Evolutionary conservation across 2,329 filamentous ascomycete species (phyloP).

Genomic region (Corniculantispora saksenae): DNA sequence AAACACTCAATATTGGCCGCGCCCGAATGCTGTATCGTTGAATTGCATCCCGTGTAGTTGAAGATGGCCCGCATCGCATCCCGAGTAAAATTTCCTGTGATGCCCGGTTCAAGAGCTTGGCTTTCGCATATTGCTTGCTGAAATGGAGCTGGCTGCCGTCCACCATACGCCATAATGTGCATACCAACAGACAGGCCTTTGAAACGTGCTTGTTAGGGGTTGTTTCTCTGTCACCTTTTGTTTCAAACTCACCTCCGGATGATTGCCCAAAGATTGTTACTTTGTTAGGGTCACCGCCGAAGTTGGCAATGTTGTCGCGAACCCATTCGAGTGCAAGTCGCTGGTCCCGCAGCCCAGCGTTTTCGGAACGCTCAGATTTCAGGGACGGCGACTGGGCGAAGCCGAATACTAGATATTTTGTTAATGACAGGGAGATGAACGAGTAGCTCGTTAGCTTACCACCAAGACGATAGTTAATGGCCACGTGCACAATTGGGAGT

Average conservation of each 20-base stretch:
- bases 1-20: conserved; percentile 47
- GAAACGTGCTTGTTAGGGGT: too few relatives aligned
- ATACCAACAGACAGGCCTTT: conserved; percentile 41
- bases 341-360: conserved; percentile 22
- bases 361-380: conserved; percentile 4
- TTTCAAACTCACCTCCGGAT: conserved; percentile 3
- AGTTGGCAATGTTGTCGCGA: conserved; percentile 20
- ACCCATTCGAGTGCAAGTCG: conserved; percentile 21
- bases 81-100: conserved; percentile 48
- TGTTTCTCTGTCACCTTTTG: too few relatives aligned
- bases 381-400: conserved; percentile 29
- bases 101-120: conserved; percentile 53
- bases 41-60: conserved; percentile 45
- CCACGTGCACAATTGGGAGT: conserved; percentile 36
- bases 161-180: conserved; percentile 51
- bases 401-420: conserved; percentile 26
- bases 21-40: conserved; percentile 26
- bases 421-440: too few relatives aligned
- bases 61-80: conserved; percentile 47
- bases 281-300: conserved; percentile 19
- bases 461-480: conserved; percentile 36
- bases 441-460: conserved; percentile 19
- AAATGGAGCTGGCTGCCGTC: conserved; percentile 44
- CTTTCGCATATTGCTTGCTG: conserved; percentile 48
- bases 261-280: conserved; percentile 24